These are phyloP conservation scores for Rhynchosporium agropyri DNA, from an alignment of 2,329 filamentous ascomycete genomes.

Conservation along the genomic window DNA sequence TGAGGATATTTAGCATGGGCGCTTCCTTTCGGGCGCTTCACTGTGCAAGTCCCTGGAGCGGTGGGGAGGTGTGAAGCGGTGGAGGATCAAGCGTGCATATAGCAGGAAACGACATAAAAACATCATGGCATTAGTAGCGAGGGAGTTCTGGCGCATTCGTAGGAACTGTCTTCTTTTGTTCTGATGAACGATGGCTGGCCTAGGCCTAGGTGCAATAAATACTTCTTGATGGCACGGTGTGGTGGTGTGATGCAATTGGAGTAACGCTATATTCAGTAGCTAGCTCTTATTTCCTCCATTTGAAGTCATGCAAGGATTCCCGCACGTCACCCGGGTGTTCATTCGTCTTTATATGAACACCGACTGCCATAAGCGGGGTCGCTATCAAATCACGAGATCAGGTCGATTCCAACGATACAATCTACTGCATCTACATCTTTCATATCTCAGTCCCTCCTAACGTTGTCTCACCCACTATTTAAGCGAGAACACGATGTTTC, in stretches of 20 bases:
- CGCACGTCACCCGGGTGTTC: too few relatives aligned
- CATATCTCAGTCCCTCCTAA: too few relatives aligned
- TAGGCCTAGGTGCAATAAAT: background rate
- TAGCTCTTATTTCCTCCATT: background rate
- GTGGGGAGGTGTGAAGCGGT: background rate
- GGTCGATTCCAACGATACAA: too few relatives aligned
- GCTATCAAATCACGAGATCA: too few relatives aligned
- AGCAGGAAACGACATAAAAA: conserved; percentile 6
- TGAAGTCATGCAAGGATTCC: background rate
- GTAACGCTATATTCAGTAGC: background rate
- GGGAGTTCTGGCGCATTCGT: conserved; percentile 21
- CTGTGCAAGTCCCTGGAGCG: background rate
- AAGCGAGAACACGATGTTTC: too few relatives aligned
- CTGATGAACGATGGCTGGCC: background rate
- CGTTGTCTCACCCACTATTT: too few relatives aligned
- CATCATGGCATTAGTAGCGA: conserved; percentile 13
- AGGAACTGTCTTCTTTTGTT: background rate
- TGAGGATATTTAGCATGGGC: background rate
- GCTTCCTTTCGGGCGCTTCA: background rate
- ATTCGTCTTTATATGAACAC: too few relatives aligned
- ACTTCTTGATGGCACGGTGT: background rate
- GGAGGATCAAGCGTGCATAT: background rate
- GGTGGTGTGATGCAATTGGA: background rate
- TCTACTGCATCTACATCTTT: too few relatives aligned
- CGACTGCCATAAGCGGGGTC: too few relatives aligned